Conservation (phyloP, 345 rosid genomes). For the Eucalyptus melliodora region DNA sequence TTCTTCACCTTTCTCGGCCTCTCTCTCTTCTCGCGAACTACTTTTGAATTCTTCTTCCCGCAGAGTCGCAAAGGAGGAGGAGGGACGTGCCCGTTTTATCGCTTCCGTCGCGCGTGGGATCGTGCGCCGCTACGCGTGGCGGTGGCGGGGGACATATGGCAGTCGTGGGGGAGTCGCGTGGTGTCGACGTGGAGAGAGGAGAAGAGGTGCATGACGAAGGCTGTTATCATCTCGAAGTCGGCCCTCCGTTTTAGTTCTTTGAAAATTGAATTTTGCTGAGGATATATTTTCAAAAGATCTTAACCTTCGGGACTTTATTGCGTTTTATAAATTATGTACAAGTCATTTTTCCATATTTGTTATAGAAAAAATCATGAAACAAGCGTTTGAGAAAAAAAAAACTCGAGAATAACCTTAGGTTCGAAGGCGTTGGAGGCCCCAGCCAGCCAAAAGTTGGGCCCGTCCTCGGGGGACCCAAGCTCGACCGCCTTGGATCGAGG, state of each 20-base stretch:
- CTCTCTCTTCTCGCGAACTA: not conserved
- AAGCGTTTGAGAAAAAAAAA: not conserved
- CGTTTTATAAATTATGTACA: not conserved
- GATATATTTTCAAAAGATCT: not conserved
- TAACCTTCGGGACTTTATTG: not conserved
- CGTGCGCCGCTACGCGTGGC: not conserved
- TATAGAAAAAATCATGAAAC: not conserved
- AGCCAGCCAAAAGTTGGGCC: not conserved
- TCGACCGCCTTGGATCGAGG: not conserved
- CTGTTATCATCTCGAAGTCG: not conserved
- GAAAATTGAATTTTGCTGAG: not conserved
- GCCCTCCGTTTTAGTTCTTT: not conserved
- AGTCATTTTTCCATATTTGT: not conserved
- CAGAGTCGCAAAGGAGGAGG: not conserved
- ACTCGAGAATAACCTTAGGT: not conserved
- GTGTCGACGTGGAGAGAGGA: not conserved
- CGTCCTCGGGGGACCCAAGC: not conserved
- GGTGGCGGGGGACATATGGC: not conserved
- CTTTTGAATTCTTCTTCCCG: not conserved
- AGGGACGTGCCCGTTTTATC: not conserved
- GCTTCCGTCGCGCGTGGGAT: not conserved
- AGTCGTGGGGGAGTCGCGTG: not conserved
- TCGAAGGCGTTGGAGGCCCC: not conserved
- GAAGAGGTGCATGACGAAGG: not conserved
- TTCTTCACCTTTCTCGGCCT: not conserved